Conservation (phyloP, 176 grass and related monocot species). For the Musa acuminata region DNA sequence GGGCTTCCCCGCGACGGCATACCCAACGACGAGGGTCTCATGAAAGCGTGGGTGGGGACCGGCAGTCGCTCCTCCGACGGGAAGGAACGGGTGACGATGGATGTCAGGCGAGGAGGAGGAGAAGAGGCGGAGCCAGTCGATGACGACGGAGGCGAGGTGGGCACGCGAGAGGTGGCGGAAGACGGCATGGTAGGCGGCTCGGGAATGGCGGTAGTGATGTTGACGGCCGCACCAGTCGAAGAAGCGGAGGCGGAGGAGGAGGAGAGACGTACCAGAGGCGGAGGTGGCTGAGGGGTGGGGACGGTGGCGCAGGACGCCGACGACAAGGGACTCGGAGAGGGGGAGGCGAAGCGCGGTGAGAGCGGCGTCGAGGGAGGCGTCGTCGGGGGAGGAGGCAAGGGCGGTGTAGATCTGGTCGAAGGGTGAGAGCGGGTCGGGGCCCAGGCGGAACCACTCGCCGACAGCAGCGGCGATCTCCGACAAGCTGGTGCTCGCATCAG, state of each 20-base stretch:
- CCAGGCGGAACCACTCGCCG: constrained; percentile 53
- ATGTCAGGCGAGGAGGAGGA: constrained; percentile 20
- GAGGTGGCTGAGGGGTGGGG: constrained; percentile 12
- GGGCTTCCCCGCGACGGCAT: constrained; percentile 76
- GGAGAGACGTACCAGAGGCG: constrained; percentile 19
- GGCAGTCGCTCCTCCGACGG: not conserved
- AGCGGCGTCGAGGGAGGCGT: constrained; percentile 28
- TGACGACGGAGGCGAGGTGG: constrained; percentile 36
- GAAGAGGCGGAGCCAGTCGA: constrained; percentile 87
- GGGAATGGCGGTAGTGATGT: constrained; percentile 50
- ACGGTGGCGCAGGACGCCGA: constrained; percentile 39
- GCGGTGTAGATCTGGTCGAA: constrained; percentile 68
- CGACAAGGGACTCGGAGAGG: constrained; percentile 49
- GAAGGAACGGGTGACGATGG: constrained; percentile 2
- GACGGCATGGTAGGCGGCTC: constrained; percentile 46
- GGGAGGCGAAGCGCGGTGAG: constrained; percentile 27
- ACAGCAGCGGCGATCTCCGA: constrained; percentile 41
- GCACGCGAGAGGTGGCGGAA: constrained; percentile 47
- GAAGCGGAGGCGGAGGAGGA: constrained; percentile 69
- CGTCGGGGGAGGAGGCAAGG: constrained; percentile 33
- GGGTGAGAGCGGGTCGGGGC: constrained; percentile 7
- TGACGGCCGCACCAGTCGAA: constrained; percentile 79
- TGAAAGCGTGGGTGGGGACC: constrained; percentile 51
- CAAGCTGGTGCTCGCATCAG: constrained; percentile 1
- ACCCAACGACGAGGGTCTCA: constrained; percentile 70